A percentile compares a stretch with the other conserved stretches of the same genome.
Evolutionary conservation across 2,329 filamentous ascomycete genomes (phyloP).

Genomic region (Emericellopsis cladophorae): DNA sequence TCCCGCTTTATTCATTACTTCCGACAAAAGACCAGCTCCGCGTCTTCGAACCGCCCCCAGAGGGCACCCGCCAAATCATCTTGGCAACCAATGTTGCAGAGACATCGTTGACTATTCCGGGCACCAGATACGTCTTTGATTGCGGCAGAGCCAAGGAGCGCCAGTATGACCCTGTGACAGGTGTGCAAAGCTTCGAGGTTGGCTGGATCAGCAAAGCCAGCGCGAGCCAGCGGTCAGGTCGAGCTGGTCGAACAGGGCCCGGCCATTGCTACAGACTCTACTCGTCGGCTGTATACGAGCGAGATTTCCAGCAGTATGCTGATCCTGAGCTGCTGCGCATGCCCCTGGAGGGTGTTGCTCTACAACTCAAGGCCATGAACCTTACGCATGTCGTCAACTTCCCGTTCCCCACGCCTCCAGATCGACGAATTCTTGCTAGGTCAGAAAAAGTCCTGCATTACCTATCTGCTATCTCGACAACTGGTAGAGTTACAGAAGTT

Average conservation of each 20-base stretch:
- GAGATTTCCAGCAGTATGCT: slow-evolving; percentile 75
- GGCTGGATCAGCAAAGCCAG: slow-evolving; percentile 97
- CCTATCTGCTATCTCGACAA: slow-evolving; percentile 62
- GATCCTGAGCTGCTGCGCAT: slow-evolving; percentile 83
- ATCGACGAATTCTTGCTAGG: slow-evolving; percentile 60
- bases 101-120: slow-evolving; percentile 92
- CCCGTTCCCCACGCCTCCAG: slow-evolving; percentile 86
- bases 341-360: slow-evolving; percentile 82
- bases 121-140: slow-evolving; percentile 91
- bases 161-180: slow-evolving; percentile 74
- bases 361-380: slow-evolving; percentile 92
- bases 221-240: slow-evolving; percentile 80
- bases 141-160: slow-evolving; percentile 87
- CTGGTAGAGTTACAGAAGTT: slow-evolving; percentile 64
- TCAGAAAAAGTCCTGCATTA: slow-evolving; percentile 82
- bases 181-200: slow-evolving; percentile 90
- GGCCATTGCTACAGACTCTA: slow-evolving; percentile 94
- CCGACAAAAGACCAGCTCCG: slow-evolving; percentile 82
- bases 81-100: slow-evolving; percentile 95
- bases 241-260: slow-evolving; percentile 88
- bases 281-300: slow-evolving; percentile 85
- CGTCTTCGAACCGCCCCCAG: slow-evolving; percentile 77
- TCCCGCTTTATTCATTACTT: slow-evolving; percentile 89
- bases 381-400: slow-evolving; percentile 86
- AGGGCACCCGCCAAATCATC: slow-evolving; percentile 74